phyloP scores from a whole-genome alignment of 352 stramenopile species.

The Phytophthora uliginosa region DNA sequence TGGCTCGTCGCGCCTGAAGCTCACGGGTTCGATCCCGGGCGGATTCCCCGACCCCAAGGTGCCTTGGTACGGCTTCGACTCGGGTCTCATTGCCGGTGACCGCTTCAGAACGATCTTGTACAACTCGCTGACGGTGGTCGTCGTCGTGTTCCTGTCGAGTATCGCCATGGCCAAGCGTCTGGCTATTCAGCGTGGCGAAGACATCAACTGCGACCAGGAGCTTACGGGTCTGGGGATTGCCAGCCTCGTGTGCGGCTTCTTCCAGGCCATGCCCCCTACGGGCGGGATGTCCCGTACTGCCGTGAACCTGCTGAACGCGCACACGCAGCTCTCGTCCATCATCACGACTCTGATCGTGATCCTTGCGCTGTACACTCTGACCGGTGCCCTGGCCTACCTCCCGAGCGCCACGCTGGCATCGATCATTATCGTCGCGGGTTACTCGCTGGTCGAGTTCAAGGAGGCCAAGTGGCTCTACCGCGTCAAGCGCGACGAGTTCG shows the following conservation, averaged over 20 bases:
- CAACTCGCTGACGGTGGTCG: conserved; percentile 72
- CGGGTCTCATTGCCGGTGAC: conserved; percentile 50
- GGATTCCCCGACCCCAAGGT: conserved; percentile 66
- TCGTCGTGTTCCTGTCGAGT: conserved; percentile 92
- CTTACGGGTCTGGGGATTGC: conserved; percentile 87
- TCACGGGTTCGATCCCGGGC: conserved; percentile 73
- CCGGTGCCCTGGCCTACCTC: conserved; percentile 87
- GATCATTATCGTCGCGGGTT: conserved; percentile 93
- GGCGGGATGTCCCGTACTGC: conserved; percentile 88
- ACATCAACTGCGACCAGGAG: conserved; percentile 84
- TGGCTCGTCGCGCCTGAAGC: conserved; percentile 68
- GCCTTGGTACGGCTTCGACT: conserved; percentile 67
- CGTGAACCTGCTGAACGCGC: conserved; percentile 89
- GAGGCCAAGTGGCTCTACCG: conserved; percentile 88
- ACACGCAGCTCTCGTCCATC: conserved; percentile 87
- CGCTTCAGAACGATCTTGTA: conserved; percentile 61
- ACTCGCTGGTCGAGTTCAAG: conserved; percentile 88
- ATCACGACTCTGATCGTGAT: conserved; percentile 87
- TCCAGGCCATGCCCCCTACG: conserved; percentile 90
- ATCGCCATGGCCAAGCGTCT: conserved; percentile 92
- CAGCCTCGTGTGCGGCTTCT: conserved; percentile 88
- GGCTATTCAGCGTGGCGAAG: conserved; percentile 72
- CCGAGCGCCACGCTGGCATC: conserved; percentile 80
- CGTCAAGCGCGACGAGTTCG: conserved; percentile 65
- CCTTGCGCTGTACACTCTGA: conserved; percentile 88